These are phyloP conservation scores for Pinus tabuliformis DNA, from an alignment of 75 land plant genomes.

Conservation along the genomic window DNA sequence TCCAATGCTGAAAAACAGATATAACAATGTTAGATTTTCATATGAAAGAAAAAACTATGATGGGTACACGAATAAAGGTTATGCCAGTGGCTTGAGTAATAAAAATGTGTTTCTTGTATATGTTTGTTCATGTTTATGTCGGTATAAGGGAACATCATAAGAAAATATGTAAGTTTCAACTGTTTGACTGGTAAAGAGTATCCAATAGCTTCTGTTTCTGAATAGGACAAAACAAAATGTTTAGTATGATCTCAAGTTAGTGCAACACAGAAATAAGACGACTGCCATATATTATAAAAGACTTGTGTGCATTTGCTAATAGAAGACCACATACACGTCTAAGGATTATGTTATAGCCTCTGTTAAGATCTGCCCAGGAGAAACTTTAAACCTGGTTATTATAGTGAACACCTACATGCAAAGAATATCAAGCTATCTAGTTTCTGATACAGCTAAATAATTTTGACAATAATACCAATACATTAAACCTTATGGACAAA, in stretches of 20 bases:
- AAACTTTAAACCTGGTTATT: background rate
- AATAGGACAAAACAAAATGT: too few relatives aligned
- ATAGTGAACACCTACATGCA: background rate
- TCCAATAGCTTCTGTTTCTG: background rate
- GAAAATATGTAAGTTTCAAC: background rate
- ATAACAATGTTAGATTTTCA: background rate
- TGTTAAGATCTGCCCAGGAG: background rate
- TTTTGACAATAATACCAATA: background rate
- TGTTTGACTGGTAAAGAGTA: background rate
- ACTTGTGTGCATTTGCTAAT: background rate
- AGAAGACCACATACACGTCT: background rate
- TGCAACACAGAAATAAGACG: background rate
- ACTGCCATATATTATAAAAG: background rate
- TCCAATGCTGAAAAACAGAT: slow-evolving; percentile 6
- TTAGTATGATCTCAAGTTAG: too few relatives aligned
- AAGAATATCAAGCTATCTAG: background rate
- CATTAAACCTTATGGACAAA: background rate
- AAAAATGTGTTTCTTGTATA: background rate
- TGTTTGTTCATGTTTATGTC: background rate
- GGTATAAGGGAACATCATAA: background rate
- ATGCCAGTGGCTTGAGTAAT: background rate
- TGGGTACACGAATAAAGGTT: background rate
- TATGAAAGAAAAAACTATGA: background rate
- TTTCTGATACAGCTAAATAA: background rate
- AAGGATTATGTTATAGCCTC: background rate